Evolutionary conservation across 1,139 yeast genomes (phyloP).

Genomic region (Arxiozyma slooffiae): DNA sequence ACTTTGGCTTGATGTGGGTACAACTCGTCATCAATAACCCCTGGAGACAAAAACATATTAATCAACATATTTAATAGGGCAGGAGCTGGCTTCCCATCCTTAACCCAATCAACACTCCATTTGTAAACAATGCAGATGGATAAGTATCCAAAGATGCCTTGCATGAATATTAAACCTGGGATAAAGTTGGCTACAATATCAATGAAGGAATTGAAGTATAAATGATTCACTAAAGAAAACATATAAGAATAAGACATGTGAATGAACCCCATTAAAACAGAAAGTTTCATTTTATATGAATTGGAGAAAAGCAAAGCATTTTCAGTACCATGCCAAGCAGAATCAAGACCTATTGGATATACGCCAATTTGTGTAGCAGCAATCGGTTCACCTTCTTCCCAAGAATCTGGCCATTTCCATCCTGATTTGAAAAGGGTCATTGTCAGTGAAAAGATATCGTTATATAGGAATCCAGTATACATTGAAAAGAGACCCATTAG

Average conservation of each 20-base stretch:
- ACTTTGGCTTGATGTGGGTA: constrained; percentile 78
- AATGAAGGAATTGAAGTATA: constrained; percentile 61
- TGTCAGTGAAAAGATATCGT: constrained; percentile 84
- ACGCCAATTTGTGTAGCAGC: constrained; percentile 56
- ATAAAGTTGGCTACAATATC: constrained; percentile 89
- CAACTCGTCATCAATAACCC: constrained; percentile 69
- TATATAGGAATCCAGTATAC: constrained; percentile 87
- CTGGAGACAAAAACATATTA: constrained; percentile 92
- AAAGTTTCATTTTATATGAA: constrained; percentile 92
- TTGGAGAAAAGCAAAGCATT: constrained; percentile 82
- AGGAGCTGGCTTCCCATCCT: constrained; percentile 69
- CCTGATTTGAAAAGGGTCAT: constrained; percentile 80
- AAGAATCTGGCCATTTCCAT: constrained; percentile 82
- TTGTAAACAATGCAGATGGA: constrained; percentile 78
- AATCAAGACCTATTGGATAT: constrained; percentile 81
- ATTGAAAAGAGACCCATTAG: constrained; percentile 91
- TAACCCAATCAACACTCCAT: constrained; percentile 92
- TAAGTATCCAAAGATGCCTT: constrained; percentile 87
- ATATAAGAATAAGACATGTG: constrained; percentile 89
- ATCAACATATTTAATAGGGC: constrained; percentile 90
- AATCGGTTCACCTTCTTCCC: constrained; percentile 52
- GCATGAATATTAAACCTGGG: constrained; percentile 92
- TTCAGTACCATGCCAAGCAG: constrained; percentile 96
- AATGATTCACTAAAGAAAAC: constrained; percentile 75
- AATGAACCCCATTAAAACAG: constrained; percentile 85